phyloP scores from a whole-genome alignment of 1,139 yeast genomes.

The Fermentozyma sake region DNA sequence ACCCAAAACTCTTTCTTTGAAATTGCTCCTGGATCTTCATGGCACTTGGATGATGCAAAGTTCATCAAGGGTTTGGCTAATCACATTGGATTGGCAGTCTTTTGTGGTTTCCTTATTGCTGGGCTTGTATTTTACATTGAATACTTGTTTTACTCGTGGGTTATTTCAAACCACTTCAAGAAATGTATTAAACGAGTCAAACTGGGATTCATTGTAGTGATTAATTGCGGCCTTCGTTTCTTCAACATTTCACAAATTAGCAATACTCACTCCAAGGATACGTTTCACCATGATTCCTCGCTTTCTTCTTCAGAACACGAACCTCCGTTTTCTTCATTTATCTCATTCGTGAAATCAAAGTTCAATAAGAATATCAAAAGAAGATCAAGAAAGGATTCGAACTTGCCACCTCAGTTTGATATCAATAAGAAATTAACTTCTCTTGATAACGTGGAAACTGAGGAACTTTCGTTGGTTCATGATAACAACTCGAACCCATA shows the following conservation, averaged over 20 bases:
- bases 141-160: slow-evolving; percentile 52
- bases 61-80: slow-evolving; percentile 65
- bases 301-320: not conserved
- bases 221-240: not conserved
- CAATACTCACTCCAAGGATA: not conserved
- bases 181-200: slow-evolving; percentile 17
- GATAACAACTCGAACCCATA: slow-evolving; percentile 2
- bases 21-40: slow-evolving; percentile 75
- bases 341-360: slow-evolving; percentile 3
- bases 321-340: not conserved
- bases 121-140: slow-evolving; percentile 55
- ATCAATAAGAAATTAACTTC: slow-evolving; percentile 3
- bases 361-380: slow-evolving; percentile 20
- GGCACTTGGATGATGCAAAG: slow-evolving; percentile 86
- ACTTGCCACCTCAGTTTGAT: slow-evolving; percentile 38
- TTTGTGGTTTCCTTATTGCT: slow-evolving; percentile 63
- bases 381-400: slow-evolving; percentile 54
- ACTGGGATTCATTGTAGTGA: slow-evolving; percentile 2
- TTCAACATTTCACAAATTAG: slow-evolving; percentile 1
- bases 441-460: no score
- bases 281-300: not conserved
- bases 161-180: slow-evolving; percentile 29
- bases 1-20: slow-evolving; percentile 59
- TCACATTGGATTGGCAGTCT: slow-evolving; percentile 65
- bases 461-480: no score